Percentiles rank a stretch among this genome's conserved stretches.
phyloP scores from a whole-genome alignment of 495 filamentous ascomycete species.

The Talaromyces thailandensis region DNA sequence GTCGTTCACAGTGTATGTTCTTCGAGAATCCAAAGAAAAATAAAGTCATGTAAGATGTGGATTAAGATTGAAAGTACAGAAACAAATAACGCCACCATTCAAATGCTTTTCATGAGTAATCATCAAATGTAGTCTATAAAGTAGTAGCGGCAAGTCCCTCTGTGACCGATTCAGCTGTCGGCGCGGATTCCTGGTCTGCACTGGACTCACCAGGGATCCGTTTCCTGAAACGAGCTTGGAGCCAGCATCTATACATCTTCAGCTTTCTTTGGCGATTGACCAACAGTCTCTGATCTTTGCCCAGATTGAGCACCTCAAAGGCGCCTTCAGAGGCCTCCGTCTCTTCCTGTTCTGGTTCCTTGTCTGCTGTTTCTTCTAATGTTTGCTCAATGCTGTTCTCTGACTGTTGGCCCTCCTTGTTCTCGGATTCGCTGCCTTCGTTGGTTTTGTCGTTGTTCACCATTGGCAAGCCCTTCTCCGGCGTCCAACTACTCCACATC shows the following conservation, averaged over 20 bases:
- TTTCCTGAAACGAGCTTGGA: constrained; percentile 86
- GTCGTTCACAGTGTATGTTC: neutral
- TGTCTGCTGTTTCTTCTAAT: neutral
- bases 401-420: constrained; percentile 1
- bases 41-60: neutral
- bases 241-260: constrained; percentile 98
- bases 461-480: constrained; percentile 23
- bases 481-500: constrained; percentile 62
- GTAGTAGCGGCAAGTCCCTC: neutral
- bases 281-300: constrained; percentile 74
- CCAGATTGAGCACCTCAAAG: constrained; percentile 70
- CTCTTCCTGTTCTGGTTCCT: neutral
- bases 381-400: neutral
- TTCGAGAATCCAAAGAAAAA: neutral
- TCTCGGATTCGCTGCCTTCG: neutral
- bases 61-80: neutral
- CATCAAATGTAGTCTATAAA: neutral
- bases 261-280: constrained; percentile 84
- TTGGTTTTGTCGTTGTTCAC: constrained; percentile 11
- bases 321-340: constrained; percentile 11
- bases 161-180: neutral
- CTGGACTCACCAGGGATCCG: constrained; percentile 17
- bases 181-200: neutral
- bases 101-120: neutral
- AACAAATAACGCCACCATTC: neutral